phyloP scores from a whole-genome alignment of 2,329 filamentous ascomycete genomes.

The Beauveria sp. region DNA sequence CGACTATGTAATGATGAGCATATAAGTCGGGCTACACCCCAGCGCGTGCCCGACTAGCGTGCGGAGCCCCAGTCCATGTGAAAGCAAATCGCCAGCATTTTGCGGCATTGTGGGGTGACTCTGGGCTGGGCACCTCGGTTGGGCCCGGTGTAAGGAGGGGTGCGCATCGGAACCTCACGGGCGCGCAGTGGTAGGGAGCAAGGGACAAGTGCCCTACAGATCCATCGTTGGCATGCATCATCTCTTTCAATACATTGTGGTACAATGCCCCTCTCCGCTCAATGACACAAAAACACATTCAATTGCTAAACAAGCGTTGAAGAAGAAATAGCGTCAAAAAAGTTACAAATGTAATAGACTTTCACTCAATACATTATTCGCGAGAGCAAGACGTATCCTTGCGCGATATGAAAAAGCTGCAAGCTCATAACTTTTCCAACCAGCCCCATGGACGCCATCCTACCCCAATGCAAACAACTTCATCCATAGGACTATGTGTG shows the following conservation, averaged over 20 bases:
- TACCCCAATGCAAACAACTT: background rate
- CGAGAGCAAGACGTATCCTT: background rate
- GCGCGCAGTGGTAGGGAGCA: background rate
- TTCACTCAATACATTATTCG: background rate
- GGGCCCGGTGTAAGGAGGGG: conserved; percentile 9
- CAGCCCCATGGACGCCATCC: background rate
- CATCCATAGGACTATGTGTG: conserved; percentile 10
- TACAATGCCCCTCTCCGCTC: background rate
- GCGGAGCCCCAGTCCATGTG: conserved; percentile 11
- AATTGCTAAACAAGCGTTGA: background rate
- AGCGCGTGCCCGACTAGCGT: conserved; percentile 5
- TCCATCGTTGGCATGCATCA: no score
- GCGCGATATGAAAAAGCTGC: background rate
- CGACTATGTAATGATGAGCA: conserved; percentile 9
- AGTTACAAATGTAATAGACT: no score
- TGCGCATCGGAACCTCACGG: conserved; percentile 8
- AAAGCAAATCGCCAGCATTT: conserved; percentile 4
- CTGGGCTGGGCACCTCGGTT: conserved; percentile 11
- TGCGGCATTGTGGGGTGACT: conserved; percentile 9
- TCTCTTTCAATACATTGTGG: background rate
- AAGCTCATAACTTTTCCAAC: background rate
- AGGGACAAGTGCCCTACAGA: background rate
- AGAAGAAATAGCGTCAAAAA: background rate
- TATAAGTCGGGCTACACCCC: conserved; percentile 3
- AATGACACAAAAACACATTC: background rate